Conservation (phyloP, 371 early-diverging fungal species). For the Mucor indicus region DNA sequence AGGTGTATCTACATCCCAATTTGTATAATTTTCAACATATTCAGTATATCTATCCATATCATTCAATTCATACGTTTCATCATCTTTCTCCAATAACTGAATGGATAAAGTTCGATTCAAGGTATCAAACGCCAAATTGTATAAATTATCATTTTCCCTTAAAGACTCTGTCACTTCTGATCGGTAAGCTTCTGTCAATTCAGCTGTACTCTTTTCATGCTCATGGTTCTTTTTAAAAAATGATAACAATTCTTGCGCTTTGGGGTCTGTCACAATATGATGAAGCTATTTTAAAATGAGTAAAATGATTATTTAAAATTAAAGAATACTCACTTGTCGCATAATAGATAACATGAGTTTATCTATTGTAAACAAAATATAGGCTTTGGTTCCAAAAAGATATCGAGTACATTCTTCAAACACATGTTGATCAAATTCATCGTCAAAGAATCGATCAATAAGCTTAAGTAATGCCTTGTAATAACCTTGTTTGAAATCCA, state of each 20-base stretch:
- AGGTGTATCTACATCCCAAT: conserved; percentile 59
- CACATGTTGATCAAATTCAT: conserved; percentile 72
- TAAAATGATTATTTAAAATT: not conserved
- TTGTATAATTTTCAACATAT: conserved; percentile 82
- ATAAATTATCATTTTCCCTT: conserved; percentile 72
- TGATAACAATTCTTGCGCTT: conserved; percentile 16
- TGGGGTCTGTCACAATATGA: conserved; percentile 19
- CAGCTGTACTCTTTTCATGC: conserved; percentile 16
- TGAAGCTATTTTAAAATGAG: conserved; percentile 9
- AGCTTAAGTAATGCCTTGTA: conserved; percentile 70
- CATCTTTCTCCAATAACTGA: conserved; percentile 71
- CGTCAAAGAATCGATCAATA: conserved; percentile 70
- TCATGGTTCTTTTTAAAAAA: conserved; percentile 24
- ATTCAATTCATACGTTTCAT: conserved; percentile 30
- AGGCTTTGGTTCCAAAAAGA: conserved; percentile 85
- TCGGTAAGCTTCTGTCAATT: conserved; percentile 50
- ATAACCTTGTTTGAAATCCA: conserved; percentile 48
- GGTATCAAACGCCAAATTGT: conserved; percentile 68
- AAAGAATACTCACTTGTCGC: conserved; percentile 13
- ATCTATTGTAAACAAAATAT: conserved; percentile 83
- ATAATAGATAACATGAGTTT: conserved; percentile 38
- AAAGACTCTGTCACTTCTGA: conserved; percentile 31
- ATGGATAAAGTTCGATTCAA: conserved; percentile 60
- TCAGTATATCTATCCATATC: conserved; percentile 77
- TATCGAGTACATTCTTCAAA: conserved; percentile 91